Base-by-base conservation (phyloP, 306 rosid genomes). In the Trifolium repens region DNA sequence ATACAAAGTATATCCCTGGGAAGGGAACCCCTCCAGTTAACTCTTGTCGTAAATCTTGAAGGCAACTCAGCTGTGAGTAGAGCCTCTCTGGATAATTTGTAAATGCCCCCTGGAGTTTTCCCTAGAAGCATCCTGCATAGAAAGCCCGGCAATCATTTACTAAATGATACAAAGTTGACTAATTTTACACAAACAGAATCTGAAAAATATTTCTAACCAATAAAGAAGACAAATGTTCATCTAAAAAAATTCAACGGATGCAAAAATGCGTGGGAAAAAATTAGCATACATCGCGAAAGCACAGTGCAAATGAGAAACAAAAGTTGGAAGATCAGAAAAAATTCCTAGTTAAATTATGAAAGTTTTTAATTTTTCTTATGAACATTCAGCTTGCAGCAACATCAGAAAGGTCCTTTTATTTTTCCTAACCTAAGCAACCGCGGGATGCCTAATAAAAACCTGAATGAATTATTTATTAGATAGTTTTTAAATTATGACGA, bases 1-100 rank as follows among this genome's bases (percentile, higher is more conserved):
- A 78, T 85, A 83, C 84, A 78, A 14, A 94, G 93, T 72, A 92
- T 84, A 40, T 94, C 99, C 71, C 92, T 86, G 67, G 99, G 99
- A 43, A 86, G 80, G 61, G 88, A 84, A 61, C 97, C 97, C 85
- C 88, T 92, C 99, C 99, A 94, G 79, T 94, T 92, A 81, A 89
- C 76, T 75, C 82, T 90, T 22, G 96, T 67, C 49, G 91, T 87
- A 84, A 79, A 90, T 53, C 81, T 71, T 74, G 72, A 88, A 74
- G 99, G 97, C 82, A 94, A 74, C 78, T 94, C 96, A 24, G 96
- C 89, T 2, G 81, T 32, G 37, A 94, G 88, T 74, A 89, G 81
- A 34, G 91, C 96, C 75, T 81, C 97, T 83, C 99, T 87, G 70
- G 99, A 94, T 71, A 92, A 65, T 89, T 86, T 94, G 79, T 92